Conservation (phyloP, 2,329 filamentous ascomycete species). For the Diaporthe sp. region DNA sequence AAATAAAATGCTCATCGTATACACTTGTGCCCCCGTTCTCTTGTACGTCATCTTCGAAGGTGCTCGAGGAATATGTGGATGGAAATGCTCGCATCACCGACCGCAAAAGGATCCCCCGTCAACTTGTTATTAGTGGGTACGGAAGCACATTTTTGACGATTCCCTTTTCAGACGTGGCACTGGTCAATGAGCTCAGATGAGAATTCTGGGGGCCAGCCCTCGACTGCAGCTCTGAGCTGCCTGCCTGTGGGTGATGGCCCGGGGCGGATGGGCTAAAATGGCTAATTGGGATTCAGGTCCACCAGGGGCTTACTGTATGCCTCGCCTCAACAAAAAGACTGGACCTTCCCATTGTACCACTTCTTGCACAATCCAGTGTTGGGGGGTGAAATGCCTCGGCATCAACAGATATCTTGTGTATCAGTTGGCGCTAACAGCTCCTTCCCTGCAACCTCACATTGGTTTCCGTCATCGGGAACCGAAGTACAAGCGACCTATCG, state of each 20-base stretch:
- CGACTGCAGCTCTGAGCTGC: not conserved
- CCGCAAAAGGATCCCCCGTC: not conserved
- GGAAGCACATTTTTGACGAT: not conserved
- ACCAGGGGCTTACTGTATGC: too few species aligned
- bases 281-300: too few species aligned
- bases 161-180: not conserved
- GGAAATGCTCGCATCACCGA: not conserved
- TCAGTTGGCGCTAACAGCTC: not conserved
- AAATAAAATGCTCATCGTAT: not conserved
- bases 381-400: too few species aligned
- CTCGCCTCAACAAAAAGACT: too few species aligned
- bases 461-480: too few species aligned
- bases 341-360: not conserved
- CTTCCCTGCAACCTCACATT: not conserved
- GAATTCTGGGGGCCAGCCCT: not conserved
- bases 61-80: not conserved
- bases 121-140: not conserved
- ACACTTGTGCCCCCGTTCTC: not conserved
- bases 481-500: too few species aligned
- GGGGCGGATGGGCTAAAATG: not conserved
- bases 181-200: not conserved
- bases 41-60: not conserved
- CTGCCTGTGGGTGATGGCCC: not conserved
- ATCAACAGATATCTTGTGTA: not conserved
- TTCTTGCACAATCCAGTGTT: too few species aligned